Evolutionary conservation across 192 early-diverging fungal species (phyloP).

Genomic region (Chytriomyces sp.): DNA sequence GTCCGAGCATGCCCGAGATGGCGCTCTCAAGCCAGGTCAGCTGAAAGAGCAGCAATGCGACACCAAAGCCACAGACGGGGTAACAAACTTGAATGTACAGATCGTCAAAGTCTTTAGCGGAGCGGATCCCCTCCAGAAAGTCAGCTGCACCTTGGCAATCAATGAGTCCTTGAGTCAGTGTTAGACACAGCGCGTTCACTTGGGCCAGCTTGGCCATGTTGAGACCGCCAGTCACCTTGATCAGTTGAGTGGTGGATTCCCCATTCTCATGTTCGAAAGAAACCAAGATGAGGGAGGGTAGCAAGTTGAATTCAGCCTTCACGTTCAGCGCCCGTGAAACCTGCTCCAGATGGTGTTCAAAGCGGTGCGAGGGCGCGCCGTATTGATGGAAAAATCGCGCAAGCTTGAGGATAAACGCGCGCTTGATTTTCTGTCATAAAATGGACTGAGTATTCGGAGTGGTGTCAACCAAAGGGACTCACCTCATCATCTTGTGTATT

Average conservation of each 20-base stretch:
- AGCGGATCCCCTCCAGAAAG: conserved; percentile 35
- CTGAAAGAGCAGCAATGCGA: conserved; percentile 32
- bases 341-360: conserved; percentile 45
- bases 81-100: conserved; percentile 28
- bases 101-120: conserved; percentile 14
- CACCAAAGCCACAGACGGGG: conserved; percentile 46
- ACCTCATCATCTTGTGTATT: background rate
- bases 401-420: conserved; percentile 50
- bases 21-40: conserved; percentile 42
- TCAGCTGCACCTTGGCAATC: conserved; percentile 35
- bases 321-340: background rate
- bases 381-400: conserved; percentile 40
- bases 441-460: background rate
- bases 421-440: conserved; percentile 27
- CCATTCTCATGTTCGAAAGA: conserved; percentile 8
- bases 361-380: conserved; percentile 50
- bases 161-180: conserved; percentile 30
- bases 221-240: conserved; percentile 1
- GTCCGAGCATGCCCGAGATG: conserved; percentile 33
- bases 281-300: background rate
- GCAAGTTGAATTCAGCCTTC: background rate
- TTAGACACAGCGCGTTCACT: conserved; percentile 47
- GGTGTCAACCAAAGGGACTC: background rate
- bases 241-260: conserved; percentile 9
- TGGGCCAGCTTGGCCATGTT: conserved; percentile 45